Conservation (phyloP, 2,329 filamentous ascomycete genomes). For the Epichloe gansuensis region DNA sequence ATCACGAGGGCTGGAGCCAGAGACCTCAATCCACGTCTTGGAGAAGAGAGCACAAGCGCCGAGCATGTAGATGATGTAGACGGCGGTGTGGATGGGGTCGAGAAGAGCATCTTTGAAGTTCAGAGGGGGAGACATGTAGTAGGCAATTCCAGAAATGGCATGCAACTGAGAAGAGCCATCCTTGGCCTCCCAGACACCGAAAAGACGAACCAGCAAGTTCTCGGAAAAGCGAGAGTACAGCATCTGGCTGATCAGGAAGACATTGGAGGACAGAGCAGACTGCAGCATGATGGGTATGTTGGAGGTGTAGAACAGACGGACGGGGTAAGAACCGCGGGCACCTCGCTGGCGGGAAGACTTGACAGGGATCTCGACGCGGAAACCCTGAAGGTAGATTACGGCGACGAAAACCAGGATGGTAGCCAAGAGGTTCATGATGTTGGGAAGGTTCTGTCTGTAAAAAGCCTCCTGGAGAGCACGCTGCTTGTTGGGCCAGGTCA, state of each 20-base stretch:
- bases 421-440: slow-evolving; percentile 96
- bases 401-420: slow-evolving; percentile 89
- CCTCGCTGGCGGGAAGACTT: slow-evolving; percentile 99
- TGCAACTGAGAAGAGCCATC: slow-evolving; percentile 94
- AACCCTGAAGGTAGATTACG: slow-evolving; percentile 98
- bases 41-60: slow-evolving; percentile 96
- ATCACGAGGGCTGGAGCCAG: slow-evolving; percentile 90
- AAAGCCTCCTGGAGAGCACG: slow-evolving; percentile 96
- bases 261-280: slow-evolving; percentile 94
- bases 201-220: slow-evolving; percentile 93
- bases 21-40: slow-evolving; percentile 99
- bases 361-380: slow-evolving; percentile 99
- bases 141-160: slow-evolving; percentile 84
- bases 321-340: slow-evolving; percentile 93
- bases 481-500: slow-evolving; percentile 99
- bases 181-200: slow-evolving; percentile 96
- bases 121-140: slow-evolving; percentile 98
- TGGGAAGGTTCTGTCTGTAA: slow-evolving; percentile 98
- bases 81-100: slow-evolving; percentile 89
- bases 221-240: slow-evolving; percentile 98
- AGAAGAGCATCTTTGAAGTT: slow-evolving; percentile 96
- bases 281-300: slow-evolving; percentile 99
- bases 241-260: slow-evolving; percentile 99
- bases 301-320: slow-evolving; percentile 98
- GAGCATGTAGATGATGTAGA: slow-evolving; percentile 97